phyloP scores from a whole-genome alignment of 371 early-diverging fungal genomes.

The Phascolomyces articulosus region DNA sequence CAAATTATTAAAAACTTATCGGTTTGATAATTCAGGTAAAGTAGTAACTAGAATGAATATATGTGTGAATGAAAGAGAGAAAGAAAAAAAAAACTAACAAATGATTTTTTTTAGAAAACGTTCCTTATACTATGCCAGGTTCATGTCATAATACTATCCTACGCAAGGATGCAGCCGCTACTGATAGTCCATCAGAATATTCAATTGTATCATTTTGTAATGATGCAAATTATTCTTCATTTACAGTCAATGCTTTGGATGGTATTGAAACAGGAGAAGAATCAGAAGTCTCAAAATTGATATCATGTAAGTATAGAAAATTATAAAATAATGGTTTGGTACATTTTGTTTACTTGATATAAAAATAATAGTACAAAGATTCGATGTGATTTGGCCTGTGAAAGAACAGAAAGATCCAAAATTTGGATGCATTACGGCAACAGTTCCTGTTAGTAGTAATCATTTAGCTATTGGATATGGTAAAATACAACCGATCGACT shows the following conservation, averaged over 20 bases:
- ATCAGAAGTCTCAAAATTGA: not conserved
- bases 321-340: not conserved
- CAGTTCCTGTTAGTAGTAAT: slow-evolving; percentile 52
- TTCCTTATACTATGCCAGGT: not conserved
- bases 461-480: slow-evolving; percentile 63
- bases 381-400: slow-evolving; percentile 42
- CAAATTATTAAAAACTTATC: slow-evolving; percentile 23
- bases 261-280: not conserved
- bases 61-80: too few relatives aligned
- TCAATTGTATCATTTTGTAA: slow-evolving; percentile 21
- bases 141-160: not conserved
- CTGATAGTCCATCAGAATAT: not conserved
- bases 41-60: not conserved
- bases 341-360: not conserved
- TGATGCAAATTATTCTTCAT: slow-evolving; percentile 23
- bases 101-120: not conserved
- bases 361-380: not conserved
- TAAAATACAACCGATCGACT: slow-evolving; percentile 14
- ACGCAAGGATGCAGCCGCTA: not conserved
- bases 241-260: slow-evolving; percentile 10
- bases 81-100: not conserved
- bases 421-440: slow-evolving; percentile 47
- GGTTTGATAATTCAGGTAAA: slow-evolving; percentile 23
- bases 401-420: slow-evolving; percentile 24
- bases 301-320: not conserved